Conservation (phyloP, 2,329 filamentous ascomycete species). For the Apiospora koreana region DNA sequence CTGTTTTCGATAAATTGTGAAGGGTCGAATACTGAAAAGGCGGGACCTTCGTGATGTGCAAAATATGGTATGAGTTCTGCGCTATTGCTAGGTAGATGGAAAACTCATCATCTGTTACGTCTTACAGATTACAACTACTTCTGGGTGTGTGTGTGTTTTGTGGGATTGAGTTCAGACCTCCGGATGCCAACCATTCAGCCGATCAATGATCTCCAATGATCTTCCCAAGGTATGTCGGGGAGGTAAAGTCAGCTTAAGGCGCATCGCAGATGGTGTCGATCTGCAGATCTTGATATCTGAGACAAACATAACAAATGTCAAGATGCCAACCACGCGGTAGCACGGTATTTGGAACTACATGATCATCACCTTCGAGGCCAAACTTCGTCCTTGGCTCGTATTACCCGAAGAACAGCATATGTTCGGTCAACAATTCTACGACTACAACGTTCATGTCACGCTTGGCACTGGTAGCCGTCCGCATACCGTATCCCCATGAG, state of each 20-base stretch:
- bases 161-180: background rate
- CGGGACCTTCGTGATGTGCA: background rate
- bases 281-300: constrained; percentile 2
- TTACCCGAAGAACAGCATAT: background rate
- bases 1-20: background rate
- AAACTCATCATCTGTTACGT: background rate
- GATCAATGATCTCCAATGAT: background rate
- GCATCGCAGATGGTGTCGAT: background rate
- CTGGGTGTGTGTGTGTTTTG: background rate
- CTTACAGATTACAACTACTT: background rate
- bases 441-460: background rate
- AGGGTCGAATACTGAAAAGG: background rate
- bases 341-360: background rate
- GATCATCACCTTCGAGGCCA: background rate
- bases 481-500: background rate
- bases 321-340: background rate
- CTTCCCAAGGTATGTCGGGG: background rate
- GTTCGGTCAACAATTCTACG: background rate
- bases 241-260: background rate
- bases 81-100: background rate
- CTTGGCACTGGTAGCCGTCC: background rate
- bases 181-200: background rate
- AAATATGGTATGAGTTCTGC: background rate
- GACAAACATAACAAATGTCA: background rate
- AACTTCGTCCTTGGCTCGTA: background rate